phyloP scores from a whole-genome alignment of 352 stramenopile species.

The Pythium phragmiticola region DNA sequence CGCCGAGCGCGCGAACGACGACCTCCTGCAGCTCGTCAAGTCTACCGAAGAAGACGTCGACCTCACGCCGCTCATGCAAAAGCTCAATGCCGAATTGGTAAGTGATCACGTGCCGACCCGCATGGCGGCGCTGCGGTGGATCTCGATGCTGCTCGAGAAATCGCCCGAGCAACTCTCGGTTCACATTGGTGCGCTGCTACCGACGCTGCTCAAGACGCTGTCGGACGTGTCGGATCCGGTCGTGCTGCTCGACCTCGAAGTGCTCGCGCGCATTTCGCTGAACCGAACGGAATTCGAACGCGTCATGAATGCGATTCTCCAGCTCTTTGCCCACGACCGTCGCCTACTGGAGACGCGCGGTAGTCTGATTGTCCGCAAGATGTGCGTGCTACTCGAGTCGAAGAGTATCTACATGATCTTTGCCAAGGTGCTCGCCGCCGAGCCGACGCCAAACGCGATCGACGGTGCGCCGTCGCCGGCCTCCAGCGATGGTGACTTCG shows the following conservation, averaged over 20 bases:
- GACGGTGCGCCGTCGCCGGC: conserved; percentile 23
- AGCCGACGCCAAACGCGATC: conserved; percentile 24
- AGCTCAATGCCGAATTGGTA: conserved; percentile 93
- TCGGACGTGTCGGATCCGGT: conserved; percentile 96
- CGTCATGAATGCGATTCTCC: conserved; percentile 94
- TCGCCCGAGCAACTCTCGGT: conserved; percentile 91
- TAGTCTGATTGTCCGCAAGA: conserved; percentile 97
- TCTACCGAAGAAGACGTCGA: conserved; percentile 90
- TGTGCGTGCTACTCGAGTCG: conserved; percentile 97
- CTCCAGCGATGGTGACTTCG: conserved; percentile 90
- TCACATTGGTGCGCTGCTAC: conserved; percentile 92
- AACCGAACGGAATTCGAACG: conserved; percentile 92
- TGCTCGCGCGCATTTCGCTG: conserved; percentile 94
- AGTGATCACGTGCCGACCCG: conserved; percentile 96
- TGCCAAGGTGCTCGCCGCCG: conserved; percentile 91
- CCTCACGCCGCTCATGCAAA: conserved; percentile 93
- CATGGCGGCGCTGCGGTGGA: conserved; percentile 94
- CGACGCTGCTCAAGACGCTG: conserved; percentile 95
- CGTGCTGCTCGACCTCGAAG: conserved; percentile 95
- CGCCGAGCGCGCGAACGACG: conserved; percentile 96
- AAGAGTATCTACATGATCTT: conserved; percentile 99
- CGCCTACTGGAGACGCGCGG: conserved; percentile 92
- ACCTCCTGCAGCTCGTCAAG: conserved; percentile 94
- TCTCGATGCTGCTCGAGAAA: conserved; percentile 99
- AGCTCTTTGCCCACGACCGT: conserved; percentile 92